Base-by-base conservation (phyloP, 129 eudicot genomes). In the Escallonia herrerae region DNA sequence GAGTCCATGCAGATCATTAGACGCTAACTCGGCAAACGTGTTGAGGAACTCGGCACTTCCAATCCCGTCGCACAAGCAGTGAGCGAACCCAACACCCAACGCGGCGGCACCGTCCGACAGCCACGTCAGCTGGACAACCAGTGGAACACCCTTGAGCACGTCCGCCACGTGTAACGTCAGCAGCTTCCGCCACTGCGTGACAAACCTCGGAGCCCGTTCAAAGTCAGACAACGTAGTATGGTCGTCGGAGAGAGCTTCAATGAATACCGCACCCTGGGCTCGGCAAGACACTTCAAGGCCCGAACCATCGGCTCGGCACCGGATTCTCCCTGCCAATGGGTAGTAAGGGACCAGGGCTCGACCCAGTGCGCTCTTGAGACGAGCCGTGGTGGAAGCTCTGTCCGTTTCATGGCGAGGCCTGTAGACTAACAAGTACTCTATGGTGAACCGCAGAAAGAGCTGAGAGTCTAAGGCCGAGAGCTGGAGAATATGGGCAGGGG, bases 51-150 rank as follows among this genome's bases (percentile, higher is more conserved):
- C 79, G 43, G 68, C 81, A 41, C 91, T 75, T 0, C 96, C 96
- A 33, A 85, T 65, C 3, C 96, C 96, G 67, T 88, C 96, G 40
- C 88, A 79, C 8, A 88, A 33, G 62, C 91, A 77, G 69, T 88
- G 96, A 60, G 72, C 77, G 37, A 84, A 82, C 37, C 96, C 93
- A 33, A 82, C 74, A 0, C 78, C 89, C 33, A 88, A 44, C 3
- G 89, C 85, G 6, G 76, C 91, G 8, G 76, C 81, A 2, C 85
- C 91, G 45, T 84, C 87, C 40, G 76, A 41, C 0, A 90, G 95
- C 97, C 97, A 90, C 67, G 97, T 86, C 71, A 90, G 87, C 85
- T 90, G 97, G 6, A 86, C 87, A 0, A 84, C 89, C 13, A 90
- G 40, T 7, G 97, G 95, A 47, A 73, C 87, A 15, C 91, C 95